Percentiles rank a stretch among this genome's conserved stretches.
Evolutionary conservation across 192 early-diverging fungal species (phyloP).

Genomic region (Umbelopsis sp.): DNA sequence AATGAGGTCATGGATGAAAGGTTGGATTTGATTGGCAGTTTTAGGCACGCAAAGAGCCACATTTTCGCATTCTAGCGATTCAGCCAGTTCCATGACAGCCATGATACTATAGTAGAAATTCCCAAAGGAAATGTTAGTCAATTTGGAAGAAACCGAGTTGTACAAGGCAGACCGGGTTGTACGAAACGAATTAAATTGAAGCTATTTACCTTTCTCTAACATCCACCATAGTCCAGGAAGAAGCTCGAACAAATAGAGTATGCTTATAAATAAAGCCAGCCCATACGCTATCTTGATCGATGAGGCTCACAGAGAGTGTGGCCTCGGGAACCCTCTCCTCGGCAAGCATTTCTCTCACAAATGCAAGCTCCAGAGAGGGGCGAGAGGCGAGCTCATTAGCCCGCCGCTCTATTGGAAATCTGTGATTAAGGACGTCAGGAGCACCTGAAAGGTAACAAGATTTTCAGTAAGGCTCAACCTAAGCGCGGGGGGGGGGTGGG

Average conservation of each 20-base stretch:
- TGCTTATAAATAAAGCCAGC: not conserved
- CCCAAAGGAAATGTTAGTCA: no score
- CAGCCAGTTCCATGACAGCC: conserved; percentile 14
- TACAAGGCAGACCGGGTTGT: not conserved
- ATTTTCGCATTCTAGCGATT: not conserved
- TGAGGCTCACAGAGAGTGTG: conserved; percentile 10
- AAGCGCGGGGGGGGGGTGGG: not conserved
- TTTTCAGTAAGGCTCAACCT: no score
- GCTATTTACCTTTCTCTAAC: conserved; percentile 6
- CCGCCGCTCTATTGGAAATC: conserved; percentile 9
- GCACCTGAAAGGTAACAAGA: not conserved
- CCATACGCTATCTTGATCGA: conserved; percentile 16
- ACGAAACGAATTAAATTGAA: conserved; percentile 1
- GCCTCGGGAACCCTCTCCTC: conserved; percentile 16
- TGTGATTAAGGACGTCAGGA: conserved; percentile 13
- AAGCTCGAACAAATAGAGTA: conserved; percentile 12
- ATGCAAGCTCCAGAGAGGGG: conserved; percentile 8
- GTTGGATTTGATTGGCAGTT: not conserved
- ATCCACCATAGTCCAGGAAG: not conserved
- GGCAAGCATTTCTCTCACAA: conserved; percentile 17
- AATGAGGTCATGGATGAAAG: not conserved
- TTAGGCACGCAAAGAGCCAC: not conserved
- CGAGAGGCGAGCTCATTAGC: conserved; percentile 10
- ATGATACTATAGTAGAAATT: not conserved
- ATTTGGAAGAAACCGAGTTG: not conserved